Evolutionary conservation across 345 rosid genomes (phyloP).

Genomic region (Heritiera fomes): DNA sequence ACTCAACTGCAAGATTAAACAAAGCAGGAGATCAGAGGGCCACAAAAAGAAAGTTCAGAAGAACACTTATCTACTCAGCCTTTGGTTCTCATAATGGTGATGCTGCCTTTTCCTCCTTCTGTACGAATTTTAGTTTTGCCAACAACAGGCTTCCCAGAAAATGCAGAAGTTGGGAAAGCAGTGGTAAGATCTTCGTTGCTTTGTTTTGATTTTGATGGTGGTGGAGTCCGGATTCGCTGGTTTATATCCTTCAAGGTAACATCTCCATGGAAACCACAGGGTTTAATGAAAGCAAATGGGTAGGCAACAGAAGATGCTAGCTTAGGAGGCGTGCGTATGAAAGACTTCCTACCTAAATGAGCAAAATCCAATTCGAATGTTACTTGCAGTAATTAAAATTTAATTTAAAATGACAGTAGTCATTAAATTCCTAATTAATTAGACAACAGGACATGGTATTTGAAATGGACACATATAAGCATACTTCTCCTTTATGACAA

Average conservation of each 20-base stretch:
- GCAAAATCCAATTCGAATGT: not conserved
- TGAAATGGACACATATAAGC: not conserved
- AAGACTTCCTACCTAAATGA: conserved; percentile 67
- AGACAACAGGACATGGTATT: not conserved
- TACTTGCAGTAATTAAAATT: not conserved
- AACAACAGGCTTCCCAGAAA: conserved; percentile 98
- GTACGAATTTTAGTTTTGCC: conserved; percentile 97
- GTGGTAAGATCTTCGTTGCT: conserved; percentile 47
- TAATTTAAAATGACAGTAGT: not conserved
- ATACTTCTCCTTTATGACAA: not conserved
- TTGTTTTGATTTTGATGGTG: conserved; percentile 54
- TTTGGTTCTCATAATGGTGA: conserved; percentile 93
- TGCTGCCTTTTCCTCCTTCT: conserved; percentile 98
- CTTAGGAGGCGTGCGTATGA: conserved; percentile 61
- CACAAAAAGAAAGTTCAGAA: conserved; percentile 23
- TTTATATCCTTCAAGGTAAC: conserved; percentile 96
- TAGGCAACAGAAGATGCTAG: conserved; percentile 79
- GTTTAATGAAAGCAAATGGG: conserved; percentile 94
- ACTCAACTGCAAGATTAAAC: conserved; percentile 24
- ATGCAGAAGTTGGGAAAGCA: conserved; percentile 84
- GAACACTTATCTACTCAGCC: conserved; percentile 47
- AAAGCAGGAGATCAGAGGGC: conserved; percentile 25
- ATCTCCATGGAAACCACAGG: conserved; percentile 83
- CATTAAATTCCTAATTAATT: not conserved
- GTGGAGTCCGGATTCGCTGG: conserved; percentile 75